phyloP scores from a whole-genome alignment of 1,139 yeast species.

The Pichia sp. region DNA sequence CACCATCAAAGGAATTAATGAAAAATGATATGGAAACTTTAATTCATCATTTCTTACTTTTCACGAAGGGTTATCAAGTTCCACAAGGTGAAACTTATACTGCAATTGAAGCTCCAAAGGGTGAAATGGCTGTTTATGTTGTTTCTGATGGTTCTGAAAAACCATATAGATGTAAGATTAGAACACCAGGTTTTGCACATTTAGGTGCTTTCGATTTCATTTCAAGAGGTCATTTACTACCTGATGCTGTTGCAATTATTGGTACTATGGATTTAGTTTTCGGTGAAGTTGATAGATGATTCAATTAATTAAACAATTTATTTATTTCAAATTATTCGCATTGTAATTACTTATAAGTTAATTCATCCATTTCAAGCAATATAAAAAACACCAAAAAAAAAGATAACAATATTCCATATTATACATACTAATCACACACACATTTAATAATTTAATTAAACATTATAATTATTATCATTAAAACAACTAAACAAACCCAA shows the following conservation, averaged over 20 bases:
- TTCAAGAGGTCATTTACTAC: slow-evolving; percentile 79
- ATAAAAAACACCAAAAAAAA: background rate
- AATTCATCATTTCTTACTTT: slow-evolving; percentile 81
- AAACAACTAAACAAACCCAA: background rate
- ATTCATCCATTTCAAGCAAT: slow-evolving; percentile 3
- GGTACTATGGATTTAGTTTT: slow-evolving; percentile 95
- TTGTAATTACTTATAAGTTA: background rate
- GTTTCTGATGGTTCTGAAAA: slow-evolving; percentile 88
- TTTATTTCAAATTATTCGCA: background rate
- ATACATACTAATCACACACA: background rate
- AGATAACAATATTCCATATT: background rate
- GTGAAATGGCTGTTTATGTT: slow-evolving; percentile 89
- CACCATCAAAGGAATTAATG: slow-evolving; percentile 79
- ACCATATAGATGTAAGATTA: slow-evolving; percentile 87
- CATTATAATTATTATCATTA: background rate
- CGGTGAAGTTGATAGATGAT: slow-evolving; percentile 88
- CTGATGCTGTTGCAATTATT: slow-evolving; percentile 90
- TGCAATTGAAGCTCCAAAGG: slow-evolving; percentile 92
- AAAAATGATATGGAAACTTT: slow-evolving; percentile 92
- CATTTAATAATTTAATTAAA: background rate
- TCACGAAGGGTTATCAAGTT: slow-evolving; percentile 83
- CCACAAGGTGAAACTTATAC: slow-evolving; percentile 91
- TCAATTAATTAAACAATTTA: background rate
- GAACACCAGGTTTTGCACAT: slow-evolving; percentile 92
- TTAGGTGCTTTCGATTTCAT: slow-evolving; percentile 84